Conservation (phyloP, 805 yeast genomes). For the Blastobotrys robertii region DNA sequence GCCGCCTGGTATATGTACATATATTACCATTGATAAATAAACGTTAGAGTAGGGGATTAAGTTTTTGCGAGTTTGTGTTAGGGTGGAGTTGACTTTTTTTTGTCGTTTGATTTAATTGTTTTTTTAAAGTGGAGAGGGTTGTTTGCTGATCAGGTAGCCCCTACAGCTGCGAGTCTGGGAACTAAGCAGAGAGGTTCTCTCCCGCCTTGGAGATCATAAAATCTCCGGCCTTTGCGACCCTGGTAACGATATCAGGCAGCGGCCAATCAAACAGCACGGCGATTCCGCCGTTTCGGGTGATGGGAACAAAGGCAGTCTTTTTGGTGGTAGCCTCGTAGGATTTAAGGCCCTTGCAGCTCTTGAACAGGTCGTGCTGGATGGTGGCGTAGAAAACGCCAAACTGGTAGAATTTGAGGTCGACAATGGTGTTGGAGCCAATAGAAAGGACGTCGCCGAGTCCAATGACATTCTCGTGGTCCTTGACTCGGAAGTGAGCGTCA, state of each 20-base stretch:
- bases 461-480: conserved; percentile 8
- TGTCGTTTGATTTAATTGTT: not conserved
- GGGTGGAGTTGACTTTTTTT: too few species aligned
- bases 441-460: conserved; percentile 16
- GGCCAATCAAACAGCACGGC: conserved; percentile 12
- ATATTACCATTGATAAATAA: too few species aligned
- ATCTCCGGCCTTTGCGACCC: too few species aligned
- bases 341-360: not conserved
- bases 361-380: not conserved
- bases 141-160: too few species aligned
- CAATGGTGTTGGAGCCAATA: conserved; percentile 5
- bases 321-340: not conserved
- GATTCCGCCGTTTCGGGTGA: conserved; percentile 13
- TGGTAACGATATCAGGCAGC: too few species aligned
- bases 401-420: conserved; percentile 5
- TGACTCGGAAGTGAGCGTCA: conserved; percentile 12
- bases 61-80: too few species aligned
- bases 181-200: too few species aligned
- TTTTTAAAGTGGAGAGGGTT: conserved; percentile 1
- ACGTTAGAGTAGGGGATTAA: too few species aligned
- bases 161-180: too few species aligned
- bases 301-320: conserved; percentile 8
- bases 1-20: too few species aligned
- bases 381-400: too few species aligned
- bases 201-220: too few species aligned